Evolutionary conservation across 1,284 basidiomycete species (phyloP).

Genomic region (Violaceomyces palustris): DNA sequence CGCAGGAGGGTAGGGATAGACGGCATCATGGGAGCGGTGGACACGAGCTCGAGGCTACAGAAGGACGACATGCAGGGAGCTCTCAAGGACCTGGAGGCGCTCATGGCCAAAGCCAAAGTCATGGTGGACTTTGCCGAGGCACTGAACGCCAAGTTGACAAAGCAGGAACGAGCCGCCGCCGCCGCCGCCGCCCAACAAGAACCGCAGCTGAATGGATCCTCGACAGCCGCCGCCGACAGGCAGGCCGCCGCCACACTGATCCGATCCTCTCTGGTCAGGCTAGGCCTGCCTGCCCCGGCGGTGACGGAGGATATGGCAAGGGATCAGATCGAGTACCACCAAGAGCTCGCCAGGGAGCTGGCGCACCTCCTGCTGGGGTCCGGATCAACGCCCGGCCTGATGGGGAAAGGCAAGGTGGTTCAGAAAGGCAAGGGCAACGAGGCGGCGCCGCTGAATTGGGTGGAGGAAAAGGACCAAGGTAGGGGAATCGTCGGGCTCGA

Average conservation of each 20-base stretch:
- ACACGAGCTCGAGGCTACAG: conserved; percentile 60
- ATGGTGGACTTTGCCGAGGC: conserved; percentile 84
- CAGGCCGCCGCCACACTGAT: conserved; percentile 63
- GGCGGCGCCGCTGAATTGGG: conserved; percentile 4
- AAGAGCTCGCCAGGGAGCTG: conserved; percentile 78
- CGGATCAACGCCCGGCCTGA: conserved; percentile 48
- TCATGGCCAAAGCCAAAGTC: conserved; percentile 85
- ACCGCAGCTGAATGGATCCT: conserved; percentile 15
- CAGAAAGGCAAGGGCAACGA: conserved; percentile 36
- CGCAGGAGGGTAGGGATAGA: conserved; percentile 29
- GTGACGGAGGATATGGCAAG: conserved; percentile 85
- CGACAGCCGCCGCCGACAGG: no score
- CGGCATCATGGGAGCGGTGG: conserved; percentile 16
- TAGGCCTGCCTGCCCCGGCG: conserved; percentile 75
- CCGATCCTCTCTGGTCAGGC: conserved; percentile 76
- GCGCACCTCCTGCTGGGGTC: conserved; percentile 66
- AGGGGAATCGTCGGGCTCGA: conserved; percentile 86
- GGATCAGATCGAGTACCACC: conserved; percentile 74
- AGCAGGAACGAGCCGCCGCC: conserved; percentile 55
- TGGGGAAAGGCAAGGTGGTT: conserved; percentile 49
- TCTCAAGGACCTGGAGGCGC: conserved; percentile 79
- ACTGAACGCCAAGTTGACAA: conserved; percentile 75
- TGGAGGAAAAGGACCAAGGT: conserved; percentile 19
- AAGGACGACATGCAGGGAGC: conserved; percentile 69
- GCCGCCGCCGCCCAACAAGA: conserved; percentile 13